Evolutionary conservation across 345 rosid genomes (phyloP).

Genomic region (Rubroshorea leprosula): DNA sequence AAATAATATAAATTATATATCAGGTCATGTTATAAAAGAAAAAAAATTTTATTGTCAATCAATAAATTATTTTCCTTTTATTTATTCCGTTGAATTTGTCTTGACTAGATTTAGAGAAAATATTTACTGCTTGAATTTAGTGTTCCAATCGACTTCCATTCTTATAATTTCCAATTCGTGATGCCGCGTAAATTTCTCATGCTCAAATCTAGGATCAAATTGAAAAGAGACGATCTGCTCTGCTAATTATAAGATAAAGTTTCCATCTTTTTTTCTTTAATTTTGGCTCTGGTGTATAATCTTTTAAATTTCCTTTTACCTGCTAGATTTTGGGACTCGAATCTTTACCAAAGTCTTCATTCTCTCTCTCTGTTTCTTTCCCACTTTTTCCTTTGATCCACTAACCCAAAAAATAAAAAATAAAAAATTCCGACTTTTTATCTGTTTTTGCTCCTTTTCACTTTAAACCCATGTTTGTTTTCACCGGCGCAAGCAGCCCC

Average conservation of each 20-base stretch:
- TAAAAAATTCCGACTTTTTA: conserved; percentile 1
- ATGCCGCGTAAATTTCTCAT: neutral
- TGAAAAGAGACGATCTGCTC: neutral
- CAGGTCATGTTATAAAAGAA: no score
- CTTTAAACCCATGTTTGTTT: conserved; percentile 6
- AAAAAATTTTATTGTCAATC: no score
- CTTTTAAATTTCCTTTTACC: conserved; percentile 1
- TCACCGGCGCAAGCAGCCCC: neutral
- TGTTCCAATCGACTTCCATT: no score
- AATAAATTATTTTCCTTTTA: no score
- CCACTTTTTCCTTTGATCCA: neutral
- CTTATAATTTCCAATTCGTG: neutral
- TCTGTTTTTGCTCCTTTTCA: conserved; percentile 5
- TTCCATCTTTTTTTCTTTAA: neutral
- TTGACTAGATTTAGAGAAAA: no score
- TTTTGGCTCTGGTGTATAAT: neutral
- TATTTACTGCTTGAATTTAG: no score
- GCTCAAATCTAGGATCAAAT: neutral
- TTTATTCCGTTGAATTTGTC: no score
- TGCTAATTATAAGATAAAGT: neutral
- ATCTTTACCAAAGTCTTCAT: neutral
- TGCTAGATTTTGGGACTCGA: conserved; percentile 16
- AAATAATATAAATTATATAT: no score
- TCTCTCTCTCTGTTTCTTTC: neutral
- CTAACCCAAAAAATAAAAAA: neutral